These are phyloP conservation scores for Malassezia dermatis DNA, from an alignment of 1,284 basidiomycete species.

Conservation along the genomic window DNA sequence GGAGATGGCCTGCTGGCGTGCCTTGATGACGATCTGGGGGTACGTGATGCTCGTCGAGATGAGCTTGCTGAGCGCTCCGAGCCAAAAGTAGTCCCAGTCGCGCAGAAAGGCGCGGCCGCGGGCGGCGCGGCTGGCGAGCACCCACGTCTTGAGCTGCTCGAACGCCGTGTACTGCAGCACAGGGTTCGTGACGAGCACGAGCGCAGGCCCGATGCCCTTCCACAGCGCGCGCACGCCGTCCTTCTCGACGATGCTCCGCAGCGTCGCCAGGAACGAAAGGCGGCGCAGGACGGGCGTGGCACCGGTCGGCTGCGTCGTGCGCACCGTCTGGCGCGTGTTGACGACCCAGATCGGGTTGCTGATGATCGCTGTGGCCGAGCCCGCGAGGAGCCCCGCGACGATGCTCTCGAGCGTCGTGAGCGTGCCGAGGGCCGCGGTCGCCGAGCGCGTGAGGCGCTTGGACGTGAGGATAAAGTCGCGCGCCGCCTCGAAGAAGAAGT, in stretches of 20 bases:
- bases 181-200: slow-evolving; percentile 88
- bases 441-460: slow-evolving; percentile 38
- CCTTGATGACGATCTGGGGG: slow-evolving; percentile 48
- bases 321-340: slow-evolving; percentile 62
- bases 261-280: slow-evolving; percentile 54
- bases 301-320: slow-evolving; percentile 23
- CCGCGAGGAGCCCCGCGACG: slow-evolving; percentile 75
- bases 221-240: slow-evolving; percentile 75
- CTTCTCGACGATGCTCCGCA: slow-evolving; percentile 63
- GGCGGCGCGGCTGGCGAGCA: slow-evolving; percentile 30
- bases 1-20: slow-evolving; percentile 39
- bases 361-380: slow-evolving; percentile 76
- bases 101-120: slow-evolving; percentile 22
- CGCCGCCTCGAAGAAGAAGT: slow-evolving; percentile 49
- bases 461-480: slow-evolving; percentile 44
- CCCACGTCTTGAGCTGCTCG: slow-evolving; percentile 44
- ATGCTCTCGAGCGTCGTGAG: slow-evolving; percentile 79
- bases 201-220: slow-evolving; percentile 88
- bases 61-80: slow-evolving; percentile 44
- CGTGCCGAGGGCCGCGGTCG: slow-evolving; percentile 45
- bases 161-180: slow-evolving; percentile 58
- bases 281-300: slow-evolving; percentile 22
- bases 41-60: slow-evolving; percentile 45
- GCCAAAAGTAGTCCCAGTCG: slow-evolving; percentile 46
- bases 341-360: slow-evolving; percentile 71